phyloP scores from a whole-genome alignment of 2,329 filamentous ascomycete species.

The Lecanoromycetidae sp. region DNA sequence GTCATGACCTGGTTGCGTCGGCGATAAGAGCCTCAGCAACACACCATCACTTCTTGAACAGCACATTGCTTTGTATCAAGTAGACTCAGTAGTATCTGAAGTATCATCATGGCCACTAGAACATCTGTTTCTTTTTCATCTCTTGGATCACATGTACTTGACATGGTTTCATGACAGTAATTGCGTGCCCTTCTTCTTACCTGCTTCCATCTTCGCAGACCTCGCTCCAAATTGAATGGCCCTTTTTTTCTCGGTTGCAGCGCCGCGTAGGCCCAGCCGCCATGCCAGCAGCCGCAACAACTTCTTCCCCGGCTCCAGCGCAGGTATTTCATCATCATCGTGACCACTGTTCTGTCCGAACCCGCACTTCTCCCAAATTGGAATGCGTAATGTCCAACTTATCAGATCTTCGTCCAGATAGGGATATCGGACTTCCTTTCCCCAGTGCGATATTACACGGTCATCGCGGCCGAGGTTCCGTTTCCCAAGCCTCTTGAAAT shows the following conservation, averaged over 20 bases:
- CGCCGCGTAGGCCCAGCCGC: constrained; percentile 56
- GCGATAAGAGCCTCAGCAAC: constrained; percentile 3
- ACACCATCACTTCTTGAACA: background rate
- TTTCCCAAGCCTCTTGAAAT: constrained; percentile 74
- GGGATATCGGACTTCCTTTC: constrained; percentile 77
- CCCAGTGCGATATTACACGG: constrained; percentile 78
- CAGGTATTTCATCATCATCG: constrained; percentile 15
- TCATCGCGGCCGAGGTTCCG: constrained; percentile 94
- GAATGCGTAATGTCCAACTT: constrained; percentile 60
- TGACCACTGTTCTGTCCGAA: constrained; percentile 43
- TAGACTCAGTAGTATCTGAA: constrained; percentile 64
- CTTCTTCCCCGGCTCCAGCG: constrained; percentile 66
- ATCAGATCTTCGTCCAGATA: constrained; percentile 81
- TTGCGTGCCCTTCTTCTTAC: constrained; percentile 56
- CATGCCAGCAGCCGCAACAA: constrained; percentile 65
- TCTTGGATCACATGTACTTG: background rate
- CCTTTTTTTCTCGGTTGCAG: constrained; percentile 81
- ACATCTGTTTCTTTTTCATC: background rate
- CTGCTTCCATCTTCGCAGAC: constrained; percentile 67
- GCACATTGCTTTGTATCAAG: constrained; percentile 12
- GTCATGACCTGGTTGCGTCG: constrained; percentile 17
- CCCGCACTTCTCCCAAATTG: constrained; percentile 78
- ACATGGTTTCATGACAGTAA: constrained; percentile 20
- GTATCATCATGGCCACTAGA: constrained; percentile 49
- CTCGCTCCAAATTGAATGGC: constrained; percentile 77